Percentiles rank a stretch among this genome's conserved stretches.
These are phyloP conservation scores for Saturnispora ahearnii DNA, from an alignment of 805 yeast species.

Conservation along the genomic window DNA sequence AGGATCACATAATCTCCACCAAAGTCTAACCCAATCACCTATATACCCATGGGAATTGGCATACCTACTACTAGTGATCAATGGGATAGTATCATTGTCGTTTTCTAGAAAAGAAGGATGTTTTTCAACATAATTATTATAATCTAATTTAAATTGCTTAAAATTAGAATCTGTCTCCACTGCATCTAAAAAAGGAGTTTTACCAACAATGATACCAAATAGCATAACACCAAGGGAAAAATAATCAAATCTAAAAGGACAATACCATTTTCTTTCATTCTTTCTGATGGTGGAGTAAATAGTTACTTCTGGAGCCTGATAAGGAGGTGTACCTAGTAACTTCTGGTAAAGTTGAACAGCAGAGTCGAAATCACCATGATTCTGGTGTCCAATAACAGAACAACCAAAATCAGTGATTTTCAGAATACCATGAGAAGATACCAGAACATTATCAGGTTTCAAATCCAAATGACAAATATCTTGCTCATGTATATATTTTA, in stretches of 20 bases:
- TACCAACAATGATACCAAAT: constrained; percentile 48
- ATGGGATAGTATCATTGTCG: constrained; percentile 47
- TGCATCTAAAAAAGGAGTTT: constrained; percentile 53
- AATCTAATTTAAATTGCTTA: constrained; percentile 42
- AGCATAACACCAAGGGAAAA: constrained; percentile 69
- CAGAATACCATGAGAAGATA: constrained; percentile 51
- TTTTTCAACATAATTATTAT: constrained; percentile 31
- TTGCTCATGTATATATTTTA: constrained; percentile 51
- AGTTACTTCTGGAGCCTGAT: constrained; percentile 72
- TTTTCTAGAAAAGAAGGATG: constrained; percentile 37
- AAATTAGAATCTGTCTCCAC: constrained; percentile 37
- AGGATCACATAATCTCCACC: constrained; percentile 71
- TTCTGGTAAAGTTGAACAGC: constrained; percentile 31
- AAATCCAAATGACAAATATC: constrained; percentile 68
- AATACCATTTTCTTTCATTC: constrained; percentile 25
- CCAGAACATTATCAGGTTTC: constrained; percentile 63
- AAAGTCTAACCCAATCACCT: constrained; percentile 15
- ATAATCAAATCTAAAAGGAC: constrained; percentile 60
- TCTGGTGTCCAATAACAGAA: constrained; percentile 52
- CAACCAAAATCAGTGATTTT: constrained; percentile 75
- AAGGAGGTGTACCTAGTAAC: constrained; percentile 74
- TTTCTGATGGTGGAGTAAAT: constrained; percentile 28
- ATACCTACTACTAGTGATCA: constrained; percentile 28
- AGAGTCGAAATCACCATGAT: constrained; percentile 40
- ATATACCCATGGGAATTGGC: constrained; percentile 18